Base-by-base conservation (phyloP, 2,329 filamentous ascomycete species). In the Elsinoe perseae region DNA sequence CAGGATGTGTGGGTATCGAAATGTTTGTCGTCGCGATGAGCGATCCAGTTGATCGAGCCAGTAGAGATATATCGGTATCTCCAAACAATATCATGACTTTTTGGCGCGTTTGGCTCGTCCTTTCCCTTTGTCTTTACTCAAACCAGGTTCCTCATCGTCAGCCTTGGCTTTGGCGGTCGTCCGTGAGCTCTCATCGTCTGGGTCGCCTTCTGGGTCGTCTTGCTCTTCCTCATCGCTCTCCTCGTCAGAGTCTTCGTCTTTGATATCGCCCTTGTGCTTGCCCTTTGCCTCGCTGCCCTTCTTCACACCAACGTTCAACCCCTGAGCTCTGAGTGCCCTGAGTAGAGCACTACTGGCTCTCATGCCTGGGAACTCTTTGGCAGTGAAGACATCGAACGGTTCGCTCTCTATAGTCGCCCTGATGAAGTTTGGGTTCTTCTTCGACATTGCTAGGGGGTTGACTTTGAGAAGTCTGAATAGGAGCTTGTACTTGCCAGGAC, bases 351-450 rank as follows among this genome's bases (percentile, higher is more conserved):
- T 90, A 68, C 86, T 90, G 1, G 86, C 83, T 57, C 84, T 78
- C 87, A 93, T 93, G 4, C 88, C 88, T 0, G 87, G 86, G 59
- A 93, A 93, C 66, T 92, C 87, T 67, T 92, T 93, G 42, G 88
- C 88, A 42, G 85, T 90, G 69, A 86, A 91, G 6, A 91, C 87
- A 10, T 80, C 83, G 65, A 93, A 91, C n/a, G 83, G 73, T 14
- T 87, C 81, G 65, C 83, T 89, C 71, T 83, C 78, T 14, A 75
- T 71, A 58, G 74, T 73, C 6, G 75, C 76, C n/a, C 79, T 71
- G 54, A 75, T 75, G 4, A 72, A 72, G 34, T 74, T 75, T 53
- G 70, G 73, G 4, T 70, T 72, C 25, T 81, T 82, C 2, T 77
- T 77, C 12, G 73, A 72, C 69, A 82, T 79, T 48, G 75, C 73